phyloP scores from a whole-genome alignment of 345 rosid species.

The Eucalyptus sp. region DNA sequence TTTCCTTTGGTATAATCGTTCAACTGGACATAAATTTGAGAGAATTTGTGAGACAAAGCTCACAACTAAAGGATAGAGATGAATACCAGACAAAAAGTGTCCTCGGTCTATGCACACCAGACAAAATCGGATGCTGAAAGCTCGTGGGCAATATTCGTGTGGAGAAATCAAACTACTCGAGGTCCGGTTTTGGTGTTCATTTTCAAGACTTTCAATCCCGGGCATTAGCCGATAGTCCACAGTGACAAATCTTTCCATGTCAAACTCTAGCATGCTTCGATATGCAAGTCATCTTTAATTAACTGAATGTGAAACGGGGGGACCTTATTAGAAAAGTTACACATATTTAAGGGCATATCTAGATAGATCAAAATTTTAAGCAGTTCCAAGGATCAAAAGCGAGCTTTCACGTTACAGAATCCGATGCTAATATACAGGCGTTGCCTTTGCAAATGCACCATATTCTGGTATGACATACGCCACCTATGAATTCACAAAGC shows the following conservation, averaged over 20 bases:
- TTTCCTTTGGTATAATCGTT: neutral
- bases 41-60: neutral
- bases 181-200: neutral
- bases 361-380: neutral
- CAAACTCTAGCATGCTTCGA: neutral
- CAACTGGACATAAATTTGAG: neutral
- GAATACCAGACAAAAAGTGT: neutral
- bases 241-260: neutral
- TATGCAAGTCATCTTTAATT: neutral
- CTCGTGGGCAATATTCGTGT: neutral
- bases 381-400: neutral
- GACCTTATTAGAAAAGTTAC: neutral
- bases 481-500: neutral
- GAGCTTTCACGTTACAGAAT: neutral
- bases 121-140: neutral
- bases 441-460: neutral
- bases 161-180: neutral
- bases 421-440: neutral
- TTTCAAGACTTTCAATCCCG: neutral
- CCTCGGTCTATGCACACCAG: neutral
- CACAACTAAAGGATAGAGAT: rapidly evolving
- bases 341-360: neutral
- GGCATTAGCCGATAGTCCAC: neutral
- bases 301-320: rapidly evolving
- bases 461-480: neutral